Evolutionary conservation across 139 green algal genomes (phyloP), one percentile per base, ranked within the genome.

Genomic region (Spirogloea muscicola): DNA sequence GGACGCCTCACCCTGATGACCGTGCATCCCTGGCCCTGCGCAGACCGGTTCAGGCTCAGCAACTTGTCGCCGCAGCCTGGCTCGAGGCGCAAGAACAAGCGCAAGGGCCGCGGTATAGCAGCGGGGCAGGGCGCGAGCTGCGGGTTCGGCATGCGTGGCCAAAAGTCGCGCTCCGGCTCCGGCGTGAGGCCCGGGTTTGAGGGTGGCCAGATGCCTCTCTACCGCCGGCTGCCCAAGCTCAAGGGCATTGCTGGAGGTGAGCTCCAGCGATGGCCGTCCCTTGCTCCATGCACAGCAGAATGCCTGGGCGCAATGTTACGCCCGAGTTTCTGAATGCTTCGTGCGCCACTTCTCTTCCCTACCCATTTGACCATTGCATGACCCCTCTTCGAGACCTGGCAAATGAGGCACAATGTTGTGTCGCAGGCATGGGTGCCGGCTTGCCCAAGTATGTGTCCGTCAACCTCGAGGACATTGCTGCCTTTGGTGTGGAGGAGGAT

Each of bases 141-240:
- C 77, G 94, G 94, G 69, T 96, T 94, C 48, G 94, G 94, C 66
- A 98, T 96, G 86, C 86, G 93, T 39, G 94, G 94, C 16, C 94
- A 99, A 80, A 99, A 99, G 83, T 88, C 91, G 2, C 82, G 93
- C 18, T 92, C 89, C 38, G 94, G 94, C 51, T 76, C 84, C 31
- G 82, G 88, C 60, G 85, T 86, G 21, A 82, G 94, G 29, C 83
- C 91, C 29, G 94, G 94, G 33, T 99, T 99, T 84, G 93, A 99
- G 86, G 94, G 94, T 68, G 94, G 94, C 29, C 94, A 99, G 87
- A 98, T 84, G 16, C 90, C 94, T 0, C 87, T 99, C 29, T 98
- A 98, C 89, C 83, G 94, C 33, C 84, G 90, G 3, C 84, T 98
- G 42, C 94, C 94, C 43, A 99, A 99, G 88, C 86, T 98, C 10